These are phyloP conservation scores for Xylaria sp. DNA, from an alignment of 2,329 filamentous ascomycete species.

Conservation along the genomic window DNA sequence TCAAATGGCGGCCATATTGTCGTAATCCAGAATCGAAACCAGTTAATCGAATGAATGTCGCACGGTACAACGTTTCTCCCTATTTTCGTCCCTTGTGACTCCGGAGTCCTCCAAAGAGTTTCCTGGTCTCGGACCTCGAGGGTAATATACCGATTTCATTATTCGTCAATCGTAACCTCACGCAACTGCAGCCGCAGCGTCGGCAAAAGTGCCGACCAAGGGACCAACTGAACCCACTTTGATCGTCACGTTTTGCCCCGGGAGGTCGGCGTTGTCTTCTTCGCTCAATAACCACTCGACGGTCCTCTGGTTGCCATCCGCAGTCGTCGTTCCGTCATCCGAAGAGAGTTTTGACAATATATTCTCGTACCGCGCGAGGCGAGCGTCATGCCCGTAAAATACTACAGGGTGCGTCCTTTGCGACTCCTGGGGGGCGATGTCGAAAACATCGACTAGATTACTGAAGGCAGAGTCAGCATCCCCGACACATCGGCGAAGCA, in stretches of 20 bases:
- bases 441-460: constrained; percentile 64
- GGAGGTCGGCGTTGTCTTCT: constrained; percentile 45
- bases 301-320: constrained; percentile 37
- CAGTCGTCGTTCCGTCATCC: constrained; percentile 36
- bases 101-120: background rate
- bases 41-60: background rate
- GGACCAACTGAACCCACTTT: constrained; percentile 39
- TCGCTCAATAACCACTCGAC: constrained; percentile 52
- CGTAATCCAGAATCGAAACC: background rate
- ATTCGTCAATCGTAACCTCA: constrained; percentile 26
- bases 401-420: constrained; percentile 29
- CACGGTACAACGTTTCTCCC: background rate
- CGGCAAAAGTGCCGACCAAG: constrained; percentile 56
- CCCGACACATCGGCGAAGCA: background rate
- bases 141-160: background rate
- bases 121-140: background rate
- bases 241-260: constrained; percentile 36
- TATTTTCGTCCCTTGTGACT: background rate
- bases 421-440: constrained; percentile 51
- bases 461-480: constrained; percentile 37
- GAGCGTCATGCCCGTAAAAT: constrained; percentile 49
- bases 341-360: constrained; percentile 55
- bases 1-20: background rate
- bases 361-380: constrained; percentile 54
- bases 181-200: constrained; percentile 51